Evolutionary conservation across 1,284 basidiomycete genomes (phyloP).

Genomic region (Tilletia caries): DNA sequence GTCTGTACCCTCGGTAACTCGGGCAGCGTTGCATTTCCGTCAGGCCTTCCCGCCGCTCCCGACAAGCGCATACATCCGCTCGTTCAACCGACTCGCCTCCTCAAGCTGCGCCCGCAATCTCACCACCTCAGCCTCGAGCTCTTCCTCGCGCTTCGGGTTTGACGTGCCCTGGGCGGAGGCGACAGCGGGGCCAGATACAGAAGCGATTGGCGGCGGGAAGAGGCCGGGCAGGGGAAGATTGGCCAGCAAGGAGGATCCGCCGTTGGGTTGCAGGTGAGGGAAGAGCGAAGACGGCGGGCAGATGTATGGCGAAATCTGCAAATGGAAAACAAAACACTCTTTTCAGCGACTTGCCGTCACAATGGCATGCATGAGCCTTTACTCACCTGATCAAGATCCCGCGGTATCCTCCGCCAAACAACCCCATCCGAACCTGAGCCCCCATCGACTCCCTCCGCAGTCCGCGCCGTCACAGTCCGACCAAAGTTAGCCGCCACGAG

Average conservation of each 20-base stretch:
- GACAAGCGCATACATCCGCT: slow-evolving; percentile 15
- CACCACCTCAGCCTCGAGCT: slow-evolving; percentile 22
- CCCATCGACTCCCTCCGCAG: background rate
- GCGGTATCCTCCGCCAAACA: background rate
- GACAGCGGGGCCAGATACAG: background rate
- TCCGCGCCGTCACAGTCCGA: background rate
- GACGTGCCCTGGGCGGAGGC: background rate
- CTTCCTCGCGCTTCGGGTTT: slow-evolving; percentile 14
- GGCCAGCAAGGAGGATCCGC: background rate
- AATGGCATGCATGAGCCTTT: background rate
- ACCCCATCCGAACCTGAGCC: background rate
- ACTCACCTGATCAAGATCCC: slow-evolving; percentile 9
- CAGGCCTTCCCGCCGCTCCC: background rate
- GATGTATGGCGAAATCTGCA: slow-evolving; percentile 2
- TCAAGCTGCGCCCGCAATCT: slow-evolving; percentile 33
- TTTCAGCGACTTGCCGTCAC: background rate
- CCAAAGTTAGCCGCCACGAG: slow-evolving; percentile 1
- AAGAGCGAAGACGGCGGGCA: slow-evolving; percentile 5
- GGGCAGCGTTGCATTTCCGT: no score
- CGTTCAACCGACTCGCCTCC: slow-evolving; percentile 42
- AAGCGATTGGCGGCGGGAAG: background rate
- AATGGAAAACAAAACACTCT: background rate
- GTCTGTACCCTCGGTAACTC: no score
- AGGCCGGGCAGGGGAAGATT: background rate
- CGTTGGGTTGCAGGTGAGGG: slow-evolving; percentile 20